Base-by-base conservation (phyloP, 441 rosid genomes). In the Cnidoscolus chayamansa region DNA sequence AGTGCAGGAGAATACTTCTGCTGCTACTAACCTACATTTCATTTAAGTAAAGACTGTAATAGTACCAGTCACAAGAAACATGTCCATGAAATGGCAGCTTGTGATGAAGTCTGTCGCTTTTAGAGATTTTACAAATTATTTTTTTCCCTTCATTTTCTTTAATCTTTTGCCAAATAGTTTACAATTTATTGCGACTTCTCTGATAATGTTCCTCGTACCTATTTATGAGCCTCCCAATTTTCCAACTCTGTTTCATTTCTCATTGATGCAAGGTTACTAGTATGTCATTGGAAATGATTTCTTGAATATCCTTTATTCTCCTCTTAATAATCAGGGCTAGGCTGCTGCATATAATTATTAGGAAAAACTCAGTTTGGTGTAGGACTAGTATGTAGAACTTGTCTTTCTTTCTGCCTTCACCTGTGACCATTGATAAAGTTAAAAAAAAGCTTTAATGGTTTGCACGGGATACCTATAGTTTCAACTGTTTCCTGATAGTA, bases 401-500 rank as follows among this genome's bases (percentile, higher is more conserved):
- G 70, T 31, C 68, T 55, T 35, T 35, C 40, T 35, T 72, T 61
- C 53, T n/a, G 12, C 67, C 80, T 73, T 25, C 48, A 63, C 85
- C 78, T 81, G 91, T 87, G 86, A 81, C 37, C 84, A 58, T 72
- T 65, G 43, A 11, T 81, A 79, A 88, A 79, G 87, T 77, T 25
- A 30, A 65, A 65, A 78, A 78, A 66, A 75, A 71, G 79, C 64
- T 81, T 79, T 59, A 74, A 81, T 80, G 68, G 63, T 57, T 71
- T 66, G 17, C 89, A 88, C 92, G 91, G 82, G 96, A 86, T 81
- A 43, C 77, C 74, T 84, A 79, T 70, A 74, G 77, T 67, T 81
- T 68, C 75, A 76, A 74, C 80, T 77, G 81, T 75, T 72, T 76
- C 70, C 16, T 70, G 66, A 74, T 76, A 70, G 65, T 83, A 79